Evolutionary conservation across 2,329 filamentous ascomycete genomes (phyloP).

Genomic region (Ceratocystis cubensis): DNA sequence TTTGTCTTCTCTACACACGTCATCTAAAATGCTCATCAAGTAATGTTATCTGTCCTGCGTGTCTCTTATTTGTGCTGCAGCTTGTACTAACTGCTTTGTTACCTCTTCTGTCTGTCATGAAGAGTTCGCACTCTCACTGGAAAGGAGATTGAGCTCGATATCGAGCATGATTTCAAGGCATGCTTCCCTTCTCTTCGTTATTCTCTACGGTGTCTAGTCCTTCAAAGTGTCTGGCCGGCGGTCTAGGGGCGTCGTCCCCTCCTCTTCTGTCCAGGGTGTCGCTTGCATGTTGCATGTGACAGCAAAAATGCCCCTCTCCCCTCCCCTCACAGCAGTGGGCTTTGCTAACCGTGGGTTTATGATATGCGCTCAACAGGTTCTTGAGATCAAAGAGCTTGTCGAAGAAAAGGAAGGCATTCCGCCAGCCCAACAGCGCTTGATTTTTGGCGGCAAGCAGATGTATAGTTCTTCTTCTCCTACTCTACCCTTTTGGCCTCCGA

Average conservation of each 20-base stretch:
- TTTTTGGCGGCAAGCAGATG: slow-evolving; percentile 98
- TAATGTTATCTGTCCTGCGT: slow-evolving; percentile 26
- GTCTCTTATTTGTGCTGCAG: neutral
- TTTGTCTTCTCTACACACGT: neutral
- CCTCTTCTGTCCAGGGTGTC: neutral
- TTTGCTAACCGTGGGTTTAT: neutral
- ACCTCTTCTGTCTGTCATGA: neutral
- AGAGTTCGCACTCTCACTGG: slow-evolving; percentile 96
- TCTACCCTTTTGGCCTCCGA: neutral
- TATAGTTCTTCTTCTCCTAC: slow-evolving; percentile 33
- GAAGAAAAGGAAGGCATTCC: slow-evolving; percentile 99
- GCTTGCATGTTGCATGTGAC: neutral
- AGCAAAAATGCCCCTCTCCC: neutral
- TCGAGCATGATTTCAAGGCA: slow-evolving; percentile 89
- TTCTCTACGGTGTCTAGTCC: neutral
- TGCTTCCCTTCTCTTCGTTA: slow-evolving; percentile 19
- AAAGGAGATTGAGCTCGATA: slow-evolving; percentile 97
- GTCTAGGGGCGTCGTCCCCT: neutral
- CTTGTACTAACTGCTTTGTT: neutral
- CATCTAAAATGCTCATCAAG: slow-evolving; percentile 39
- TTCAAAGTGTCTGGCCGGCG: neutral
- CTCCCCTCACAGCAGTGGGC: neutral
- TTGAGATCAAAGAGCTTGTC: slow-evolving; percentile 95
- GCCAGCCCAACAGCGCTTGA: slow-evolving; percentile 88
- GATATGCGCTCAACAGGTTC: slow-evolving; percentile 46